phyloP scores from a whole-genome alignment of 2,329 filamentous ascomycete genomes.

The Ophiocordyceps camponoti-floridani region DNA sequence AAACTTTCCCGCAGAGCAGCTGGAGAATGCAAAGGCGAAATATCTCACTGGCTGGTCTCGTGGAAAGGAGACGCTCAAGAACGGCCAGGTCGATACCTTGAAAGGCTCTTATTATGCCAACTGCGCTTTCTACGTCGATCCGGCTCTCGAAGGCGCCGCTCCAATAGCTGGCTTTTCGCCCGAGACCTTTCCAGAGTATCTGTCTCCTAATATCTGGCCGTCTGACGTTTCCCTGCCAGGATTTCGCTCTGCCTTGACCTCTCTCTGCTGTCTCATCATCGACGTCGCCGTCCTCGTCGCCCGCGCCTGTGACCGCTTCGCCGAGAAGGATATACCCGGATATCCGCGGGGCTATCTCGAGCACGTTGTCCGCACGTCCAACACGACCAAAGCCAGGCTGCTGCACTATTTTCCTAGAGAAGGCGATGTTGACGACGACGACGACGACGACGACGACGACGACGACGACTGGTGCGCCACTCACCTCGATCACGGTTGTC shows the following conservation, averaged over 20 bases:
- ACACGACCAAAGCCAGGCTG: constrained; percentile 77
- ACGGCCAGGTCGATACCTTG: constrained; percentile 59
- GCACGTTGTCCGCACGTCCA: constrained; percentile 67
- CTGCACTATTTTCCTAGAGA: constrained; percentile 77
- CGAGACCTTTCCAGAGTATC: constrained; percentile 67
- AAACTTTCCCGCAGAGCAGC: constrained; percentile 29
- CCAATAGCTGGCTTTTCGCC: constrained; percentile 40
- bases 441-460: constrained; percentile 14
- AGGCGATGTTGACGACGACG: constrained; percentile 8
- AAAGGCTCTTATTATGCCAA: constrained; percentile 79
- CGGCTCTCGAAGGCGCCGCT: constrained; percentile 39
- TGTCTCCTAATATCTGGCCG: constrained; percentile 83
- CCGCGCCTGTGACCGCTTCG: constrained; percentile 75
- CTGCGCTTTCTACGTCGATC: constrained; percentile 58
- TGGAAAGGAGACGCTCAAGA: constrained; percentile 65
- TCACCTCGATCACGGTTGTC: constrained; percentile 78
- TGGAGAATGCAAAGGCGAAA: constrained; percentile 42
- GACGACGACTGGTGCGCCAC: constrained; percentile 92
- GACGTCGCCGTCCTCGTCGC: constrained; percentile 81
- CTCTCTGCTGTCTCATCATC: constrained; percentile 70
- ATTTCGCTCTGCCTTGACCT: constrained; percentile 55
- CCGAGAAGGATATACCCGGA: constrained; percentile 55
- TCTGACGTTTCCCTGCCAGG: constrained; percentile 48
- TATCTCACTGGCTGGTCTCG: constrained; percentile 62
- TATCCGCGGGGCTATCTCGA: constrained; percentile 72